Evolutionary conservation across 495 filamentous ascomycete genomes (phyloP), one percentile per base, ranked within the genome.

Genomic region (Daldinia grandis): DNA sequence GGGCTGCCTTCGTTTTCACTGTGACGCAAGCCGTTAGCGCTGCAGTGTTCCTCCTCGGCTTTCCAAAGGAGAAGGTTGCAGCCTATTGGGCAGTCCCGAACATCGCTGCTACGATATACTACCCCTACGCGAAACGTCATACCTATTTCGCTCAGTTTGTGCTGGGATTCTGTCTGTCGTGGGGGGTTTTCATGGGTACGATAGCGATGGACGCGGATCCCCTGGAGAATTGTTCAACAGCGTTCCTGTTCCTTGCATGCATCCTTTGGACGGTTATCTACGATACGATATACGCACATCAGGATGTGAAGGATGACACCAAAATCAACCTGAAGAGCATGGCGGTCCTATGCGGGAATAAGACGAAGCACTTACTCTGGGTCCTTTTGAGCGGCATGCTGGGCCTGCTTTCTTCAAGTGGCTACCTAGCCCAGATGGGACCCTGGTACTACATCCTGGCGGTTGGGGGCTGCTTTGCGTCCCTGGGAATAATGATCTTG

Each of bases 271-370:
- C 74, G 5, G 58, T 76, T 15, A 78, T 83, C 24, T 84, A 80
- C 63, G 83, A 85, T 58, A 83, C 78, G 0, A 68, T 84, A 12
- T 86, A 85, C 56, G 81, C 79, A 0, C 73, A 78, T 54, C 80
- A 82, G 57, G 84, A 86, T 64, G 5, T 78, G 0, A 53, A 71
- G 28, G 81, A 84, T 31, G 84, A 86, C 60, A 27, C 76, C 4
- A 77, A 80, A 21, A 76, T 69, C 0, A 81, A 80, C 1, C 71
- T 84, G 6, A 76, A 74, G 65, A 72, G 65, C 12, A 74, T 80
- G 65, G 81, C 81, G 14, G 75, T 84, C 4, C 30, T 30, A 15
- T 78, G 76, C 33, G 21, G 54, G 7, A 27, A 78, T n/a, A 19
- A 25, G 3, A 72, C 69, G 0, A 75, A 74, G 51, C 0, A 31